These are phyloP conservation scores for Apiotrichum gamsii DNA, from an alignment of 1,284 basidiomycete genomes.

Conservation along the genomic window DNA sequence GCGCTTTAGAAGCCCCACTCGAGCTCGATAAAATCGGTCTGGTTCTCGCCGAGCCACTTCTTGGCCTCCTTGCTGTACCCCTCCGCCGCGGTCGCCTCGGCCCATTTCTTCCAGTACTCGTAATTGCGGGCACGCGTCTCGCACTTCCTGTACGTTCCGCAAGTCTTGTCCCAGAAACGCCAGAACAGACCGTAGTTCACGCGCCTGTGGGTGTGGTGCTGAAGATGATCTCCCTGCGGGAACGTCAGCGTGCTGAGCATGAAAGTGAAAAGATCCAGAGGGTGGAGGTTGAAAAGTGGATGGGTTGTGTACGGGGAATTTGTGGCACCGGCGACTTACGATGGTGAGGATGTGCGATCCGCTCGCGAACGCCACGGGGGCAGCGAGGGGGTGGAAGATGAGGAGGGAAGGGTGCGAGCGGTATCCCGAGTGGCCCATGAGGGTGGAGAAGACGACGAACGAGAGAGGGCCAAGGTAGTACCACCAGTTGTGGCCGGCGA, in stretches of 20 bases:
- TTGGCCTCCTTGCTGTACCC: not conserved
- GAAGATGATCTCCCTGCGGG: conserved; percentile 5
- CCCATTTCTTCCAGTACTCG: conserved; percentile 1
- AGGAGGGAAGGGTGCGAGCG: conserved; percentile 1
- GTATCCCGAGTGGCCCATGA: conserved; percentile 6
- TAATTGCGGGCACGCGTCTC: not conserved
- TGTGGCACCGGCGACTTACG: too few relatives aligned
- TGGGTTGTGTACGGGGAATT: too few relatives aligned
- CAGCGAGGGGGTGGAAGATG: conserved; percentile 2
- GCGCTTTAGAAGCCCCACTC: conserved; percentile 3
- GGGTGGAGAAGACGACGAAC: conserved; percentile 3
- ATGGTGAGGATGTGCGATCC: not conserved
- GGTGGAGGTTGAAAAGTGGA: too few relatives aligned
- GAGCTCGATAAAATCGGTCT: conserved; percentile 1
- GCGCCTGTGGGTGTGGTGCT: conserved; percentile 7
- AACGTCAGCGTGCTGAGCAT: too few relatives aligned
- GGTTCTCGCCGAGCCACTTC: not conserved
- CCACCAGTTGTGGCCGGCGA: conserved; percentile 6
- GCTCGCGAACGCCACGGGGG: not conserved
- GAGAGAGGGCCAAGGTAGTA: conserved; percentile 4
- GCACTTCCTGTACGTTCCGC: conserved; percentile 4
- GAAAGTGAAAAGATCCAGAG: too few relatives aligned
- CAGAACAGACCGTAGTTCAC: conserved; percentile 7
- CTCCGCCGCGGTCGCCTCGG: not conserved
- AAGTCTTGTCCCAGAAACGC: conserved; percentile 1